Evolutionary conservation across 2,329 filamentous ascomycete genomes (phyloP).

Genomic region (Geosmithia morbida): DNA sequence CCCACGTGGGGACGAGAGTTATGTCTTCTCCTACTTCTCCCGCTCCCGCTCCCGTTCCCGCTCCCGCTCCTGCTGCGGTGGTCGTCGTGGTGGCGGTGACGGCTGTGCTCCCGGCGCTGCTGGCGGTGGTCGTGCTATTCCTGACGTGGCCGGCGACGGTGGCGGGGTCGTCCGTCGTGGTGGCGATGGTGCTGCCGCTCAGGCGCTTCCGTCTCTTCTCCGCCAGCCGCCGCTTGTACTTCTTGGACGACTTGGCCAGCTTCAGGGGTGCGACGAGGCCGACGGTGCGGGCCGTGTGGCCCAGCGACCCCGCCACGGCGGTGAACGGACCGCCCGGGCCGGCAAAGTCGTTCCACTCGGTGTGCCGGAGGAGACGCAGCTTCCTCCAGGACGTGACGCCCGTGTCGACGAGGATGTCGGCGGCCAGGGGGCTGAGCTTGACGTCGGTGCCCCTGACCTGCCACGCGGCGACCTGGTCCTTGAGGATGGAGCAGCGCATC

Average conservation of each 20-base stretch:
- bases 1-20: slow-evolving; percentile 2
- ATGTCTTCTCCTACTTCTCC: neutral
- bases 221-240: slow-evolving; percentile 33
- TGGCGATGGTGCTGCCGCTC: neutral
- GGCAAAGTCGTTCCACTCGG: slow-evolving; percentile 66
- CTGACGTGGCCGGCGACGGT: neutral
- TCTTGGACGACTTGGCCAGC: slow-evolving; percentile 41
- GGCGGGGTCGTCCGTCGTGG: neutral
- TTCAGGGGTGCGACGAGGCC: slow-evolving; percentile 45
- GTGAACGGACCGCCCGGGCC: slow-evolving; percentile 62
- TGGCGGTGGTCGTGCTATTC: neutral
- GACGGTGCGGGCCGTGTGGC: slow-evolving; percentile 42
- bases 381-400: slow-evolving; percentile 50
- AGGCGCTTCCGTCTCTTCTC: slow-evolving; percentile 22
- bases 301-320: slow-evolving; percentile 46
- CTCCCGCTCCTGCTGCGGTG: neutral
- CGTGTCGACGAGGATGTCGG: slow-evolving; percentile 46
- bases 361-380: slow-evolving; percentile 48
- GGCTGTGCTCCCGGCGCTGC: neutral
- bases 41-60: too few species aligned
- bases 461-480: slow-evolving; percentile 52
- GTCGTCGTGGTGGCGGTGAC: neutral
- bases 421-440: slow-evolving; percentile 47
- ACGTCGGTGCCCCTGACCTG: slow-evolving; percentile 44
- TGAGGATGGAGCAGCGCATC: slow-evolving; percentile 53